Evolutionary conservation across 805 yeast genomes (phyloP), one percentile per base, ranked within the genome.

Genomic region (Zygoascus biomembranicola): DNA sequence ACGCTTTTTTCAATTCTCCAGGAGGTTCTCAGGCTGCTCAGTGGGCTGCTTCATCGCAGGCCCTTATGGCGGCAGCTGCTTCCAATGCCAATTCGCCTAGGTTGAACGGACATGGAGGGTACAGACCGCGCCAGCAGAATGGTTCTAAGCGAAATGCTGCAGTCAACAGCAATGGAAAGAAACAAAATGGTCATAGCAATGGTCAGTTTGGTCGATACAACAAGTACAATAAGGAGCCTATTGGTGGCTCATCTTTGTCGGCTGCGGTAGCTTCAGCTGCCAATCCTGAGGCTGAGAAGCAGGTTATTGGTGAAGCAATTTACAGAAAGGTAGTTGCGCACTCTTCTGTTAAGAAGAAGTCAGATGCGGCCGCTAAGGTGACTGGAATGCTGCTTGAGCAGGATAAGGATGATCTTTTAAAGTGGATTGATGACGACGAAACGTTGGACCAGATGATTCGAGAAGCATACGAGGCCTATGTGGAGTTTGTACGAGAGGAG

Each of bases 321-420:
- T 89, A 90, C 77, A 87, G 90, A 65, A 84, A 80, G 77, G 88
- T 90, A 62, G 80, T 83, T 59, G 79, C 86, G 63, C 84, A 89
- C 55, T 83, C 85, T 60, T 82, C 84, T 73, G 85, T 90, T 59
- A 80, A 81, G 62, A 90, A 85, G 63, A 82, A 86, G 58, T 90
- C 84, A 70, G 63, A 57, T n/a, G 85, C 94, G 64, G 96, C 96
- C 61, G 95, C 95, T 76, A 87, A 85, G 74, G 84, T 90, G 67
- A 90, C 97, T 59, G 56, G 97, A 74, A 88, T 90, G 92, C 81
- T 90, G 79, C 80, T 90, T 71, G 95, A 89, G 69, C 82, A 89
- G 77, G 90, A 89, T 66, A 84, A 84, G 70, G 82, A 81, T 65
- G 95, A 88, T 73, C 85, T 90, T 64, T 76, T 88, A 67, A 82